Evolutionary conservation across 768 basidiomycete species (phyloP), one percentile per base, ranked within the genome.

Genomic region (Russula sp.): DNA sequence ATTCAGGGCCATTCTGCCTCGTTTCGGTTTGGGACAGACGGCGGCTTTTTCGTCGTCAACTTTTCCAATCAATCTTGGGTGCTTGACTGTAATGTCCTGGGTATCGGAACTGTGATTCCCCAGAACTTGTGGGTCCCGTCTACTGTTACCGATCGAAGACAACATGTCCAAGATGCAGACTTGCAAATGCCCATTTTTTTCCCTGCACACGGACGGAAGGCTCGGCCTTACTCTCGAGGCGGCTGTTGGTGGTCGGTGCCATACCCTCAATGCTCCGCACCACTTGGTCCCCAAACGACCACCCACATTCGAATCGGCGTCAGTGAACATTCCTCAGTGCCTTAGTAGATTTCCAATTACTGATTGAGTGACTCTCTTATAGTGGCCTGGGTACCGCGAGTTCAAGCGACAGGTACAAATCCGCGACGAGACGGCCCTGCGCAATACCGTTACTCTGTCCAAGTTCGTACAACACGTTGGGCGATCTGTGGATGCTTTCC

Each of bases 121-220:
- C 34, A 34, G 34, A 9, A 4, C 34, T 34, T 34, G 34, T 34
- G 38, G 38, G 18, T 26, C 20, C 42, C 44, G 14, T 56, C 50
- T 1, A 58, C 40, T 7, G 9, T 42, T 1, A 59, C 51, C 18
- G 65, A 66, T 24, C 11, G 20, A 49, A 59, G 22, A 22, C 51
- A 59, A 2, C 46, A 66, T 22, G 65, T 64, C 22, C 22, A 22
- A 10, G 51, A 64, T n/a, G 65, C 62, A 3, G 44, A n/a, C 13
- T 22, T 66, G 18, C 65, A 64, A 18, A 30, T 49, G 14, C 65
- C 65, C 24, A 66, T 66, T 26, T 64, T 64, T 11, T 64, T 66
- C 36, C n/a, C n/a, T 46, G 22, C 24, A 44, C 26, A 0, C 3
- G 3, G 24, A 64, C 18, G 65, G 65, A 24, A 28, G 10, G 26